A percentile compares a stretch with the other conserved stretches of the same genome.
These are phyloP conservation scores for Chlamydomonas reinhardtii DNA, from an alignment of 163 green algal species.

Conservation along the genomic window DNA sequence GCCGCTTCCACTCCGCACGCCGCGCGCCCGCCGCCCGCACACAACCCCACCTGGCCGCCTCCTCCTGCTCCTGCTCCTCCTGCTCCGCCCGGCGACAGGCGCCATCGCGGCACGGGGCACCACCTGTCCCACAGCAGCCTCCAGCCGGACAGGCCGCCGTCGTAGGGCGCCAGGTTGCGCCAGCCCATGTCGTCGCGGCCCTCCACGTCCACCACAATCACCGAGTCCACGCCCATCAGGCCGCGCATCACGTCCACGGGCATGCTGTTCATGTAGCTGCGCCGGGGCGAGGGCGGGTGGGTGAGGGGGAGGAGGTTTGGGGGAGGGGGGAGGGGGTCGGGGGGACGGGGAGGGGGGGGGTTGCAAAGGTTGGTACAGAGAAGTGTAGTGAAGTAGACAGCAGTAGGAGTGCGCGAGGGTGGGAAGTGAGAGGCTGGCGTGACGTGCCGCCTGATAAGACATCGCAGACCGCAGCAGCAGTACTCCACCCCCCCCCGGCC, in stretches of 20 bases:
- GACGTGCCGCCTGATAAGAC: too few species aligned
- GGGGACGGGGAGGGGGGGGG: background rate
- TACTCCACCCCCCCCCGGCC: too few species aligned
- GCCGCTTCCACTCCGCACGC: too few species aligned
- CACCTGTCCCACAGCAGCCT: constrained; percentile 85
- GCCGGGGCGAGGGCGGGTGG: background rate
- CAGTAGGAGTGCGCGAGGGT: too few species aligned
- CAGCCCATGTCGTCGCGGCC: constrained; percentile 79
- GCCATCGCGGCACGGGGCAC: constrained; percentile 66
- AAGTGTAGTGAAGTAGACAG: too few species aligned
- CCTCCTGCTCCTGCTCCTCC: too few species aligned
- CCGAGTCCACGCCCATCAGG: constrained; percentile 77
- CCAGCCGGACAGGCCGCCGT: constrained; percentile 84
- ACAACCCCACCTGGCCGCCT: too few species aligned
- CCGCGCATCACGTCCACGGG: constrained; percentile 79
- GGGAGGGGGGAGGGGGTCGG: background rate
- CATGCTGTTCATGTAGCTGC: constrained; percentile 50
- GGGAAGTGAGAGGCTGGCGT: too few species aligned
- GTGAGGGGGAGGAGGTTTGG: too few species aligned
- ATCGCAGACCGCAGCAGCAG: too few species aligned
- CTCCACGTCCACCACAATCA: constrained; percentile 87
- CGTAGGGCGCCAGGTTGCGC: constrained; percentile 77
- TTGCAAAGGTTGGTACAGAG: too few species aligned
- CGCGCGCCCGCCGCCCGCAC: too few species aligned
- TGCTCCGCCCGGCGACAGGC: background rate